Evolutionary conservation across 2,329 filamentous ascomycete species (phyloP).

Genomic region (Cytospora schulzeri): DNA sequence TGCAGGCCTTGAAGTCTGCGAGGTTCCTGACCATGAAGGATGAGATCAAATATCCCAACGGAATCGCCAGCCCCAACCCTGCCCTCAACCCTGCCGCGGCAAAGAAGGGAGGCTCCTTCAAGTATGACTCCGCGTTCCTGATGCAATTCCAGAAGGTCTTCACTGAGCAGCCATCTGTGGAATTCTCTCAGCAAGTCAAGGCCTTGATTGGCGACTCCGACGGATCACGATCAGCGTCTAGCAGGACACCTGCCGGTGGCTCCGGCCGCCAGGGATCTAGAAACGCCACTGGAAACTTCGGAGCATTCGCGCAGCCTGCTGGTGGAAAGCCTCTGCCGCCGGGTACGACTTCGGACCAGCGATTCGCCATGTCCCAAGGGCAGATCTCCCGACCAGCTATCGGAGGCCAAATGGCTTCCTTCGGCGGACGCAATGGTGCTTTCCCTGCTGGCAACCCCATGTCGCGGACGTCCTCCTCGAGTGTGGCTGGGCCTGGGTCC

Average conservation of each 20-base stretch:
- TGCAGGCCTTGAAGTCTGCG: slow-evolving; percentile 90
- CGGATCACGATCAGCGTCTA: slow-evolving; percentile 61
- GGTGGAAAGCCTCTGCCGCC: slow-evolving; percentile 66
- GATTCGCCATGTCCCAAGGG: slow-evolving; percentile 67
- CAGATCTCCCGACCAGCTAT: slow-evolving; percentile 51
- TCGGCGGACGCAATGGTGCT: slow-evolving; percentile 56
- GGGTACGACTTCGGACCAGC: slow-evolving; percentile 75
- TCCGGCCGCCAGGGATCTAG: slow-evolving; percentile 55
- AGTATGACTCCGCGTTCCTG: slow-evolving; percentile 94
- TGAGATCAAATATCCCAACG: slow-evolving; percentile 78
- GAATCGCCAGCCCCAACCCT: slow-evolving; percentile 87
- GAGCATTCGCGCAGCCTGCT: slow-evolving; percentile 59
- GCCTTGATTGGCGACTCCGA: slow-evolving; percentile 79
- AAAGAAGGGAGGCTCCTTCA: slow-evolving; percentile 81
- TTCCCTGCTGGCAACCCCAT: slow-evolving; percentile 66
- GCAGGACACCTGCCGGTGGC: slow-evolving; percentile 58
- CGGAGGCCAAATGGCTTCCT: slow-evolving; percentile 58
- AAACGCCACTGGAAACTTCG: slow-evolving; percentile 56
- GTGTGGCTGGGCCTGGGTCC: slow-evolving; percentile 62
- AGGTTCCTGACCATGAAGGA: slow-evolving; percentile 82
- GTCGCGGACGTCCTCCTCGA: slow-evolving; percentile 65
- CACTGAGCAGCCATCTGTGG: slow-evolving; percentile 91
- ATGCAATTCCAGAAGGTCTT: slow-evolving; percentile 96
- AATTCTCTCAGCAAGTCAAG: slow-evolving; percentile 91
- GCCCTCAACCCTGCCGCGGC: slow-evolving; percentile 80